Conservation (phyloP, 179 eudicot genomes). For the Amaranthus tricolor region DNA sequence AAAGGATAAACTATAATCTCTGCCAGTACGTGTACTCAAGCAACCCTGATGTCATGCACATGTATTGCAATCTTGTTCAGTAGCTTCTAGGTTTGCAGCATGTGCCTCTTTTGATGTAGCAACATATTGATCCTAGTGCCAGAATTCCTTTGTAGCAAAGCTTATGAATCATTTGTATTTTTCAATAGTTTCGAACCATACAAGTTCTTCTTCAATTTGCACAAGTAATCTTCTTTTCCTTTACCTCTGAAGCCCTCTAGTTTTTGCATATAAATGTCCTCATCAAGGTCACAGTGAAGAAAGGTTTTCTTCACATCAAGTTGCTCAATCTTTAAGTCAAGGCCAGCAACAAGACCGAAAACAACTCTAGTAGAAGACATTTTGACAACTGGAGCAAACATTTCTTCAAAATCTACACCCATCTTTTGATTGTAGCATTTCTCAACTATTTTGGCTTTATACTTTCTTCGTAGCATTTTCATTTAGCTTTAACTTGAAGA, state of each 20-base stretch:
- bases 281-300: constrained; percentile 9
- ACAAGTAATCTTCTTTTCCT: background rate
- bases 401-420: constrained; percentile 11
- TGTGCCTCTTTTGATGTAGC: too few species aligned
- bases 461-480: background rate
- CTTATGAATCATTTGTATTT: too few species aligned
- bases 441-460: constrained; percentile 7
- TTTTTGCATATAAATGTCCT: constrained; percentile 4
- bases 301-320: too few species aligned
- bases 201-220: constrained; percentile 6
- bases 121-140: too few species aligned
- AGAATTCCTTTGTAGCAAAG: too few species aligned
- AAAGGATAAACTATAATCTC: too few species aligned
- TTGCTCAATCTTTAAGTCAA: constrained; percentile 1
- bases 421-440: constrained; percentile 5
- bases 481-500: constrained; percentile 3
- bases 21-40: too few species aligned
- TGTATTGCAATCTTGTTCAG: too few species aligned
- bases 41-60: too few species aligned
- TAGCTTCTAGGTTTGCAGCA: too few species aligned
- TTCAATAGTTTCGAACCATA: background rate
- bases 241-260: background rate
- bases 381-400: constrained; percentile 1
- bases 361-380: constrained; percentile 1
- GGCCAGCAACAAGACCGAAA: constrained; percentile 1